These are phyloP conservation scores for Pseudovirgaria hyperparasitica DNA, from an alignment of 2,329 filamentous ascomycete species.

Conservation along the genomic window DNA sequence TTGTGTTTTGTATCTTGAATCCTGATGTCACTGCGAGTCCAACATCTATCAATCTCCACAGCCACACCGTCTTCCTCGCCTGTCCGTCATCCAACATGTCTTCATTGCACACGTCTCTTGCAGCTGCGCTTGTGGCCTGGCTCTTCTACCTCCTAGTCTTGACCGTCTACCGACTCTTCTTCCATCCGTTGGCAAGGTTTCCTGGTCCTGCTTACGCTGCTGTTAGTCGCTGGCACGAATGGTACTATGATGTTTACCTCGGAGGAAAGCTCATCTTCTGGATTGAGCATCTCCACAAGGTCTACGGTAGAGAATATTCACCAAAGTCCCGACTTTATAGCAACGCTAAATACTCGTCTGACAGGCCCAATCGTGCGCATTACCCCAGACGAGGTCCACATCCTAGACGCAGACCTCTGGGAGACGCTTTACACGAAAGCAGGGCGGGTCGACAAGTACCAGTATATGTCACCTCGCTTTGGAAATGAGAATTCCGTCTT, in stretches of 20 bases:
- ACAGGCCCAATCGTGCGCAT: slow-evolving; percentile 19
- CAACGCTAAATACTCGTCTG: neutral
- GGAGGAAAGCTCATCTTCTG: neutral
- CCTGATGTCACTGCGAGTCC: too few species aligned
- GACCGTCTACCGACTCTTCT: slow-evolving; percentile 2
- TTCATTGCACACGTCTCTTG: too few species aligned
- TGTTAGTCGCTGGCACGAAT: neutral
- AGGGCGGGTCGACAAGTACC: slow-evolving; percentile 8
- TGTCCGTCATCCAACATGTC: too few species aligned
- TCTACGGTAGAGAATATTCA: neutral
- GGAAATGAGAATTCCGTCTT: slow-evolving; percentile 3
- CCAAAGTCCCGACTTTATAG: neutral
- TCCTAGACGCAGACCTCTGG: slow-evolving; percentile 16
- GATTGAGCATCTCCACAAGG: neutral
- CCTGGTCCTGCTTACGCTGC: slow-evolving; percentile 4
- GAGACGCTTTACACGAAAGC: slow-evolving; percentile 7
- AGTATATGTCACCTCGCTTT: too few species aligned
- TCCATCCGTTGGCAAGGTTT: slow-evolving; percentile 5
- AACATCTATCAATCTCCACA: too few species aligned
- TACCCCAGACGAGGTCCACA: slow-evolving; percentile 19
- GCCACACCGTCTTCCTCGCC: too few species aligned
- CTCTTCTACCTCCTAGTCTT: too few species aligned
- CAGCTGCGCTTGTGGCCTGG: too few species aligned
- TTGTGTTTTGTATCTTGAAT: too few species aligned
- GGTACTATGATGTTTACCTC: neutral